Evolutionary conservation across 2,329 filamentous ascomycete genomes (phyloP).

Genomic region (Phyllosticta ampelicida): DNA sequence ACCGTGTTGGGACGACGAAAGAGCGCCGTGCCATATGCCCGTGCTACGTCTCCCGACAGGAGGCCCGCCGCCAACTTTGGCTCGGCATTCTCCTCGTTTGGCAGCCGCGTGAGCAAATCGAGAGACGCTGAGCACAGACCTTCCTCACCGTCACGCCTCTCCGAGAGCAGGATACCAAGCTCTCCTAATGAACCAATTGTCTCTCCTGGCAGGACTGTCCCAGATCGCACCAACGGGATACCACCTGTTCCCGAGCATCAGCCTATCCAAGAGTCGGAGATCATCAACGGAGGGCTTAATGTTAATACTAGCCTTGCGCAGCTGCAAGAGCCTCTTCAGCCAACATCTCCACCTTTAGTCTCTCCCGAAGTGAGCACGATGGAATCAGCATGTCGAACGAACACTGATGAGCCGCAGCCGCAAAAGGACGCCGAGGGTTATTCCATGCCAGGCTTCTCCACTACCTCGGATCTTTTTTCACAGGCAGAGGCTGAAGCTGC

Average conservation of each 20-base stretch:
- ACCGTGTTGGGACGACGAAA: conserved; percentile 29
- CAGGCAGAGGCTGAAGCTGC: conserved; percentile 58
- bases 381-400: background rate
- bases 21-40: conserved; percentile 23
- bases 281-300: conserved; percentile 23
- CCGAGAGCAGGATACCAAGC: conserved; percentile 22
- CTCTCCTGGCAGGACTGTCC: conserved; percentile 1
- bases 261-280: conserved; percentile 14
- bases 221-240: conserved; percentile 24
- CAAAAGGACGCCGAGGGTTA: conserved; percentile 65
- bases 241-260: conserved; percentile 16
- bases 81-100: conserved; percentile 50
- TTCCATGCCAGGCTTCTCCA: conserved; percentile 55
- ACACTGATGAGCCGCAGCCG: conserved; percentile 19
- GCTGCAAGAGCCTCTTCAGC: conserved; percentile 26
- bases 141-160: conserved; percentile 22
- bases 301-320: conserved; percentile 26
- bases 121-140: conserved; percentile 46
- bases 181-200: conserved; percentile 18
- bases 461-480: conserved; percentile 43
- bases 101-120: conserved; percentile 44
- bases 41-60: conserved; percentile 35
- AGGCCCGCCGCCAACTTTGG: conserved; percentile 47
- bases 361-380: conserved; percentile 19
- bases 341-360: conserved; percentile 17